phyloP scores from a whole-genome alignment of 176 grass and related monocot species.

The Oryza longistaminata region DNA sequence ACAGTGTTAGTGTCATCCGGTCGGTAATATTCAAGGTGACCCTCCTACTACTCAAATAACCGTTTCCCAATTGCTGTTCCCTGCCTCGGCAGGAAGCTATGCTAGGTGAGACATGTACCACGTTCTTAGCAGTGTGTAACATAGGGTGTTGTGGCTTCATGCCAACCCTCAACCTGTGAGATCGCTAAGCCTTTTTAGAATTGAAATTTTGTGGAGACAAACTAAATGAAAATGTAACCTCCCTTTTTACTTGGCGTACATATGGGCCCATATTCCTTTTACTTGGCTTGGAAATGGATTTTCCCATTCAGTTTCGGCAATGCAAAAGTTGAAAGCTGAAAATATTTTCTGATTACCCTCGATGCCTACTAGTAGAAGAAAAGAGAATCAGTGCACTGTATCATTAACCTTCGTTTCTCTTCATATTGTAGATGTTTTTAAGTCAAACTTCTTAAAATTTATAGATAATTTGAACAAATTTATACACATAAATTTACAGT shows the following conservation, averaged over 20 bases:
- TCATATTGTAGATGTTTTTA: no score
- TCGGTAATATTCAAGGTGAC: constrained; percentile 39
- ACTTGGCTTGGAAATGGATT: background rate
- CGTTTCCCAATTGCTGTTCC: background rate
- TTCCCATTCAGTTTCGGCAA: background rate
- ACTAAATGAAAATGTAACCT: background rate
- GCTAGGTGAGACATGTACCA: background rate
- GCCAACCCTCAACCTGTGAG: constrained; percentile 44
- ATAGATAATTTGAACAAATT: no score
- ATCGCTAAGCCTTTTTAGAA: background rate
- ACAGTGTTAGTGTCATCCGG: constrained; percentile 35
- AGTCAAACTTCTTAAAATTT: no score
- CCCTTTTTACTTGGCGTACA: background rate
- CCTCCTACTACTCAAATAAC: constrained; percentile 22
- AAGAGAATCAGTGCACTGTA: no score
- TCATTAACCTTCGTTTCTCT: no score
- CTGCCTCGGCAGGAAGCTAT: constrained; percentile 1
- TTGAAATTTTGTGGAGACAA: constrained; percentile 19
- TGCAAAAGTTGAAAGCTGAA: background rate
- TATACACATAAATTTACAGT: no score
- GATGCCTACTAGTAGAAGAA: background rate
- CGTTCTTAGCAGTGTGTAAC: constrained; percentile 32
- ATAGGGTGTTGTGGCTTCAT: constrained; percentile 44
- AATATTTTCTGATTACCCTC: background rate
- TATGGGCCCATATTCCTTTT: background rate